These are phyloP conservation scores for Populus euphratica DNA, from an alignment of 345 rosid species.

Conservation along the genomic window DNA sequence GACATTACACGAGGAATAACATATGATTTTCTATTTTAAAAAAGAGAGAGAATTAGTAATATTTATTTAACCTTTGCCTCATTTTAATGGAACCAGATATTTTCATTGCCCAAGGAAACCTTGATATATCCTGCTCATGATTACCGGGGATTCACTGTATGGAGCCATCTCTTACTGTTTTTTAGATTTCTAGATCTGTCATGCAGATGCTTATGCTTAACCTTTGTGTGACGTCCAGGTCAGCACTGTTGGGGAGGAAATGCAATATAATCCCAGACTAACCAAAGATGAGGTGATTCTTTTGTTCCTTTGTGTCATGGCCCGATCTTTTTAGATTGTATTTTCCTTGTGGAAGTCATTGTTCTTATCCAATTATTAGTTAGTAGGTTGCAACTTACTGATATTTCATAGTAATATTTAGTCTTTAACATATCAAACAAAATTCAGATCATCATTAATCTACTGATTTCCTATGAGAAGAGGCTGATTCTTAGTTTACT, in stretches of 20 bases:
- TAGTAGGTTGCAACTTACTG: background rate
- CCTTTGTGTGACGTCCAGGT: slow-evolving; percentile 44
- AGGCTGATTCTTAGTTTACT: background rate
- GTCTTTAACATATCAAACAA: background rate
- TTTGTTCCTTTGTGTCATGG: background rate
- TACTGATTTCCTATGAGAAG: background rate
- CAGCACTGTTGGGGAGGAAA: slow-evolving; percentile 92
- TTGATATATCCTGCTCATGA: slow-evolving; percentile 91
- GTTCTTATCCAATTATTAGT: background rate
- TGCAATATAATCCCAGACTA: slow-evolving; percentile 65
- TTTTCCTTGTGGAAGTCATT: background rate
- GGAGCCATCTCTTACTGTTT: slow-evolving; percentile 10
- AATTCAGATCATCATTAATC: background rate
- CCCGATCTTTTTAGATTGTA: background rate
- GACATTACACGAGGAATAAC: background rate
- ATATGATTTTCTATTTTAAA: background rate
- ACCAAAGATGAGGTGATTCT: slow-evolving; percentile 70
- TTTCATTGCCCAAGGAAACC: slow-evolving; percentile 80
- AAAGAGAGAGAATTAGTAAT: background rate
- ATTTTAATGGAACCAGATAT: slow-evolving; percentile 47
- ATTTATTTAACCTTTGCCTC: background rate
- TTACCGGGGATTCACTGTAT: slow-evolving; percentile 83
- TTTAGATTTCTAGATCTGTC: background rate
- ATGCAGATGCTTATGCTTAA: background rate
- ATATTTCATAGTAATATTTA: background rate